Base-by-base conservation (phyloP, 2,329 filamentous ascomycete genomes). In the Keithomyces neogunnii region DNA sequence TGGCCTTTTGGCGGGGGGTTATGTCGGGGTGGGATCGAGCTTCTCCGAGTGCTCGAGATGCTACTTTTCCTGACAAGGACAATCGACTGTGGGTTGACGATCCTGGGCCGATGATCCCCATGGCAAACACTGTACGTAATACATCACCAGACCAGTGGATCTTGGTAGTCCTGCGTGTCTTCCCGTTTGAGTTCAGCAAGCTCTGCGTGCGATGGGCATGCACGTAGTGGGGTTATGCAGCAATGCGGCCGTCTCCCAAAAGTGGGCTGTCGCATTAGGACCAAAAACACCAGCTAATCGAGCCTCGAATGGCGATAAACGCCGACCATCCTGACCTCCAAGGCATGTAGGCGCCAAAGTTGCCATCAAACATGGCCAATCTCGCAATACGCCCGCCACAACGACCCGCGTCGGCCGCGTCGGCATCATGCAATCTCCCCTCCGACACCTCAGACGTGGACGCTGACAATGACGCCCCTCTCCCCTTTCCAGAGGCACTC, bases 401-500 rank as follows among this genome's bases (percentile, higher is more conserved):
- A 60, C 51, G 58, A 32, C 56, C 58, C 13, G 44, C 54, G 31
- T 57, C 56, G 3, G 51, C 59, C 29, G 11, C 52, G 5, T 52
- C 51, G 38, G 33, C 52, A 35, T 45, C 50, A 11, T 50, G 52
- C 51, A 51, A 58, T 32, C 28, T 52, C 9, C 43, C 45, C 35
- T 55, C 53, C 45, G 44, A 47, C 51, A 46, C 50, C 29, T 64
- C 63, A 49, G 63, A 63, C 43, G 56, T 59, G 28, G 60, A 65
- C 52, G 2, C 40, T 4, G 73, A 82, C 60, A 81, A 88, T 60
- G 82, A 86, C 60, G 76, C 81, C 60, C 83, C 84, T 26, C 82
- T 97, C 4, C 93, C 93, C 10, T 97, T 96, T 71, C 93, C 93
- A 1, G 78, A 84, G 39, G 89, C 91, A 3, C 82, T 99, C 13